These are phyloP conservation scores for Schwanniomyces polymorphus DNA, from an alignment of 805 yeast genomes.

Conservation along the genomic window DNA sequence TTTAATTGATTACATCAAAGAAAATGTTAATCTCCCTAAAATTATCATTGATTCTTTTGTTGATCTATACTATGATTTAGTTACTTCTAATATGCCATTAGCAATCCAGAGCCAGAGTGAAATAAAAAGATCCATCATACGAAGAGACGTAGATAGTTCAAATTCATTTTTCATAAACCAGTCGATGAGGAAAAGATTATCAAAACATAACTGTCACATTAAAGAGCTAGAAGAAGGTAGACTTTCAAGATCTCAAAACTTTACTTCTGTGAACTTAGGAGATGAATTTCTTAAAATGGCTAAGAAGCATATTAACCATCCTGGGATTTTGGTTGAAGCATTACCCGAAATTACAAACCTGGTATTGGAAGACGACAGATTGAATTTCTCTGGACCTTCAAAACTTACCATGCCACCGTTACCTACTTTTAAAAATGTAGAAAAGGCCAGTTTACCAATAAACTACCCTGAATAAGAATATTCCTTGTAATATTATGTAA, in stretches of 20 bases:
- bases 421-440: constrained; percentile 66
- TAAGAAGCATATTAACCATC: constrained; percentile 28
- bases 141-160: constrained; percentile 20
- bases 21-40: constrained; percentile 49
- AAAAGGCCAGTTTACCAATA: constrained; percentile 54
- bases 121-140: constrained; percentile 13
- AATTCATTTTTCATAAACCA: constrained; percentile 25
- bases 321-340: constrained; percentile 33
- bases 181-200: constrained; percentile 21
- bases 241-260: constrained; percentile 2
- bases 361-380: constrained; percentile 15
- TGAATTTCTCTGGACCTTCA: constrained; percentile 19
- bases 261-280: constrained; percentile 9
- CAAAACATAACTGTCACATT: constrained; percentile 17
- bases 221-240: constrained; percentile 12
- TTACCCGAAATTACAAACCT: constrained; percentile 36
- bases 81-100: constrained; percentile 12
- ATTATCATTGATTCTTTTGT: constrained; percentile 39
- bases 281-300: constrained; percentile 19
- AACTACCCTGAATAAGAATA: constrained; percentile 30
- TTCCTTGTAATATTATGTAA: neutral
- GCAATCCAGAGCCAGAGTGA: constrained; percentile 4
- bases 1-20: constrained; percentile 46
- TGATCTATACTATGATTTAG: constrained; percentile 16
- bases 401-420: constrained; percentile 28